Evolutionary conservation across 306 rosid genomes (phyloP).

Genomic region (Luffa aegyptiaca): DNA sequence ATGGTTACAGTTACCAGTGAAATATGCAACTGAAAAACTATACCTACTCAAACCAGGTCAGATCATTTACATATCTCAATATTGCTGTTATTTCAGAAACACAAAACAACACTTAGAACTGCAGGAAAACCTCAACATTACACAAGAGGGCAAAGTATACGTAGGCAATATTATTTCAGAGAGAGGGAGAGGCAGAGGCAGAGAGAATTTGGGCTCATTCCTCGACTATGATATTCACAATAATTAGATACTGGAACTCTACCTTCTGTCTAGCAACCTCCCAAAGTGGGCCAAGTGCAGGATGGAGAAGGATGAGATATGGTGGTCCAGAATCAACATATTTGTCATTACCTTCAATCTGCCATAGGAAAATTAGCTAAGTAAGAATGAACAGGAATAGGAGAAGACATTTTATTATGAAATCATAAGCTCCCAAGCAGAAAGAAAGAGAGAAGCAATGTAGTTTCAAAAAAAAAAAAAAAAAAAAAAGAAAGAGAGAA

Average conservation of each 20-base stretch:
- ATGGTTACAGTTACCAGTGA: not conserved
- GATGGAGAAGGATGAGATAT: conserved; percentile 84
- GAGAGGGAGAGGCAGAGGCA: not conserved
- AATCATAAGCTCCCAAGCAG: not conserved
- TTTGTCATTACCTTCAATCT: conserved; percentile 70
- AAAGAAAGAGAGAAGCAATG: not conserved
- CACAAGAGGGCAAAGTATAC: not conserved
- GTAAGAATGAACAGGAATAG: not conserved
- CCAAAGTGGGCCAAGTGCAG: conserved; percentile 99
- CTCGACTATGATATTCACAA: not conserved
- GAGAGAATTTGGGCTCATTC: not conserved
- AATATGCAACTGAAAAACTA: not conserved
- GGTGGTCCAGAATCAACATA: conserved; percentile 81
- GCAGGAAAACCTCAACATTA: not conserved
- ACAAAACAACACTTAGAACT: not conserved
- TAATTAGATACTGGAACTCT: conserved; percentile 11
- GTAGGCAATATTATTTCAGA: not conserved
- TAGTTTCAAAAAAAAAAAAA: too few species aligned
- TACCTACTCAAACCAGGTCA: not conserved
- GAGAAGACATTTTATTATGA: not conserved
- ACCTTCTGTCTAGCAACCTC: conserved; percentile 87
- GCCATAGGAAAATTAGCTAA: conserved; percentile 14
- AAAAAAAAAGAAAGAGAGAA: not conserved
- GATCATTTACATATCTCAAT: not conserved
- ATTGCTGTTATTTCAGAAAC: not conserved